Evolutionary conservation across 768 basidiomycete species (phyloP).

Genomic region (Leccinum subgranulosum): DNA sequence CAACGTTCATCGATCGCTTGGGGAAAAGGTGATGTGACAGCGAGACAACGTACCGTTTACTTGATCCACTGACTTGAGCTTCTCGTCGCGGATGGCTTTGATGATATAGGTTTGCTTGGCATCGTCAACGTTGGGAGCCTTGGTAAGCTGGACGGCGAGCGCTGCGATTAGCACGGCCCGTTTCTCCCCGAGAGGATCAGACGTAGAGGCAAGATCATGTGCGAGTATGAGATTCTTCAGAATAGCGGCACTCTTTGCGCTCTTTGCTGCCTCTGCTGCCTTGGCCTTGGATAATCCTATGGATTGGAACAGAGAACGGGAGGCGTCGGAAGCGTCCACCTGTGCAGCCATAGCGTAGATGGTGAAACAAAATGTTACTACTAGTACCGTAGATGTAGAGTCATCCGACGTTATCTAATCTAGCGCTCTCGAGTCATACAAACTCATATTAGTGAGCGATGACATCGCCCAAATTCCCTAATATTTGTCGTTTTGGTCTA

Average conservation of each 20-base stretch:
- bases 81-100: conserved; percentile 64
- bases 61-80: conserved; percentile 81
- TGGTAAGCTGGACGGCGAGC: conserved; percentile 60
- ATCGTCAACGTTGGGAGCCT: conserved; percentile 46
- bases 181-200: conserved; percentile 67
- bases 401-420: conserved; percentile 25
- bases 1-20: conserved; percentile 4
- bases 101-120: conserved; percentile 62
- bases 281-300: conserved; percentile 76
- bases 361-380: neutral
- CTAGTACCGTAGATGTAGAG: neutral
- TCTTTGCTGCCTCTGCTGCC: conserved; percentile 80
- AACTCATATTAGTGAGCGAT: conserved; percentile 19
- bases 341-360: conserved; percentile 14
- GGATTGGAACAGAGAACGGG: conserved; percentile 56
- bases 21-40: neutral
- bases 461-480: conserved; percentile 21
- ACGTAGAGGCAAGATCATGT: conserved; percentile 39
- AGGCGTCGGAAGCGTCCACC: conserved; percentile 10
- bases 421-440: neutral
- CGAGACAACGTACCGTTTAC: conserved; percentile 61
- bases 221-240: conserved; percentile 68
- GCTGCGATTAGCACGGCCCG: conserved; percentile 67
- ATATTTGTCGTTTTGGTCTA: conserved; percentile 21
- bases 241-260: conserved; percentile 67